phyloP scores from a whole-genome alignment of 2,329 filamentous ascomycete species.

The Apiospora marii region DNA sequence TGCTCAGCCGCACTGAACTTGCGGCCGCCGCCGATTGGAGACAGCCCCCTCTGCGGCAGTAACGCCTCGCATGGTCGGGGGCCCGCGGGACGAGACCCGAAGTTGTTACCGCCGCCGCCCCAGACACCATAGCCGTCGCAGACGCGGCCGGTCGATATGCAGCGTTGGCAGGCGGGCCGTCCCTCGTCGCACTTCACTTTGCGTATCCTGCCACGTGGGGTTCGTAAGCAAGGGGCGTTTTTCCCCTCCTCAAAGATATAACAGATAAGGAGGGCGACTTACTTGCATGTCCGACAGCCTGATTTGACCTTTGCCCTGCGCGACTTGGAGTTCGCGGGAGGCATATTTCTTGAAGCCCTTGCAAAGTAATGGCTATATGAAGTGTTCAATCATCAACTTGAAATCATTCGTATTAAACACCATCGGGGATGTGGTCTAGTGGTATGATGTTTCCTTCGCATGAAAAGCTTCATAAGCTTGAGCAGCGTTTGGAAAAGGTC shows the following conservation, averaged over 20 bases:
- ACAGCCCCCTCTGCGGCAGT: slow-evolving; percentile 26
- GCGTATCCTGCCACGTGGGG: slow-evolving; percentile 31
- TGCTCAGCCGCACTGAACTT: slow-evolving; percentile 40
- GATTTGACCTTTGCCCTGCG: slow-evolving; percentile 35
- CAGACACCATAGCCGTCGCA: slow-evolving; percentile 43
- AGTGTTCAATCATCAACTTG: background rate
- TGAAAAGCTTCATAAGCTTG: no score
- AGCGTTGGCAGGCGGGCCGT: slow-evolving; percentile 38
- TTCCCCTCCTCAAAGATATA: background rate
- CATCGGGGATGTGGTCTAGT: no score
- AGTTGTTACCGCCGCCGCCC: slow-evolving; percentile 36
- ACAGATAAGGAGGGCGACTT: slow-evolving; percentile 23
- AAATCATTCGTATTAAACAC: background rate
- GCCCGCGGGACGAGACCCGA: slow-evolving; percentile 40
- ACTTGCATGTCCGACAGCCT: slow-evolving; percentile 43
- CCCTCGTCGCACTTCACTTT: slow-evolving; percentile 43
- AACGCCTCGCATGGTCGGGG: slow-evolving; percentile 26
- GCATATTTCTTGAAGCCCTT: background rate
- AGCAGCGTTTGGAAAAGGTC: no score
- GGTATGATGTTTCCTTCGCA: no score
- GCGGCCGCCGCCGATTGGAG: slow-evolving; percentile 24
- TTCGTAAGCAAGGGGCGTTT: slow-evolving; percentile 18
- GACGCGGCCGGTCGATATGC: slow-evolving; percentile 37
- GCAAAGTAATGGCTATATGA: background rate
- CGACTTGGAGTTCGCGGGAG: background rate